Evolutionary conservation across 2,329 filamentous ascomycete genomes (phyloP), one percentile per base, ranked within the genome.

Genomic region (Ophiognomonia clavigignenti-juglandacearum): DNA sequence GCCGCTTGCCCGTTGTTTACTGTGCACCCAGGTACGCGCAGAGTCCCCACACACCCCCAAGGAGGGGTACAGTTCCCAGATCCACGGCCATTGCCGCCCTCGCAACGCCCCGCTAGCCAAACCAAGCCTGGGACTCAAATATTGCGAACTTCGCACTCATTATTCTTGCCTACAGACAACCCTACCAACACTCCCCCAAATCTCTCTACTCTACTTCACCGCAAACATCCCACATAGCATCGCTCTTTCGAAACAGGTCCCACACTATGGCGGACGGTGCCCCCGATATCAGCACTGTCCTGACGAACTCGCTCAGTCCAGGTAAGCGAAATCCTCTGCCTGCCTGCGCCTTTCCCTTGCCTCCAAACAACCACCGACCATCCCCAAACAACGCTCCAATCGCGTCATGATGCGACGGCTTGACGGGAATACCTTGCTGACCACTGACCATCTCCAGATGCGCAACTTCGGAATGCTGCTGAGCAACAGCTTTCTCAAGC

Each of bases 221-320:
- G 22, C n/a, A n/a, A n/a, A n/a, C n/a, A n/a, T n/a, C n/a, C n/a
- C n/a, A 43, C 24, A 42, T 38, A 45, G 34, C 32, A 44, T 40
- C 45, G 39, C 39, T 42, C 42, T 26, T 38, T 40, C 29, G 27
- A 41, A 40, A 42, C n/a, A n/a, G 31, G 22, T 19, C 35, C 40
- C 36, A 64, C 67, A 75, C 64, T 69, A 89, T 81, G 78, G 79
- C 77, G 70, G 79, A 75, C 75, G 91, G 61, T 64, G 61, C 66
- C 47, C 73, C 95, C 86, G 89, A 97, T 76, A 95, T 97, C 77
- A 95, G 92, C 77, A 86, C 90, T 75, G 92, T 98, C 76, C 86
- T 98, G 77, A 83, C 89, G 73, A 92, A 91, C 77, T 97, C 93
- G 70, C 83, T 97, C 73, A 95, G 91, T 65, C 80, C 91, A 66